Evolutionary conservation across 495 filamentous ascomycete species (phyloP).

Genomic region (Darksidea phi): DNA sequence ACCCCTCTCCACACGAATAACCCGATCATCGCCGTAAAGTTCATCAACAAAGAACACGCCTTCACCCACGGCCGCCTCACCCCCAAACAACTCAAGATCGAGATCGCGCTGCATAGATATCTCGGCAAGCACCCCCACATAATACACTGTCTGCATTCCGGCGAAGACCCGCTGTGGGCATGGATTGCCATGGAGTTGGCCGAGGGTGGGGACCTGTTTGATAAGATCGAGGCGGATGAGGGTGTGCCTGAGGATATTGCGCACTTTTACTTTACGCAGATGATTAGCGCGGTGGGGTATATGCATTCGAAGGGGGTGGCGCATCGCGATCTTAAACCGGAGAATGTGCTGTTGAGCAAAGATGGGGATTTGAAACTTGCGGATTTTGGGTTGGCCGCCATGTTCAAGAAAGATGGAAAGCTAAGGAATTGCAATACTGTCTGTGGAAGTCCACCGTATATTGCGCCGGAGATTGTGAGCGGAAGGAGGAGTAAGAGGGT

Average conservation of each 20-base stretch:
- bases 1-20: slow-evolving; percentile 63
- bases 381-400: slow-evolving; percentile 93
- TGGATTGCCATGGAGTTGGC: slow-evolving; percentile 99
- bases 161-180: slow-evolving; percentile 84
- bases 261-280: slow-evolving; percentile 92
- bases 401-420: slow-evolving; percentile 83
- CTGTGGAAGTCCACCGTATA: slow-evolving; percentile 95
- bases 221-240: slow-evolving; percentile 97
- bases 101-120: slow-evolving; percentile 82
- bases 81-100: slow-evolving; percentile 81
- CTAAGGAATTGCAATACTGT: slow-evolving; percentile 79
- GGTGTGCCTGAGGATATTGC: slow-evolving; percentile 90
- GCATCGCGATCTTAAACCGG: slow-evolving; percentile 49
- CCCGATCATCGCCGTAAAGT: slow-evolving; percentile 93
- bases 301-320: slow-evolving; percentile 72
- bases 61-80: slow-evolving; percentile 83
- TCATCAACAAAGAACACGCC: slow-evolving; percentile 96
- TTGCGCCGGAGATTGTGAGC: slow-evolving; percentile 78
- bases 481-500: slow-evolving; percentile 34
- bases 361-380: slow-evolving; percentile 91
- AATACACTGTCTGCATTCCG: slow-evolving; percentile 83
- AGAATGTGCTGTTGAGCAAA: slow-evolving; percentile 55
- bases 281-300: slow-evolving; percentile 85
- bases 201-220: slow-evolving; percentile 94
- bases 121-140: slow-evolving; percentile 89